Base-by-base conservation (phyloP, 176 grass and related monocot species). In the Oryza meyeriana region DNA sequence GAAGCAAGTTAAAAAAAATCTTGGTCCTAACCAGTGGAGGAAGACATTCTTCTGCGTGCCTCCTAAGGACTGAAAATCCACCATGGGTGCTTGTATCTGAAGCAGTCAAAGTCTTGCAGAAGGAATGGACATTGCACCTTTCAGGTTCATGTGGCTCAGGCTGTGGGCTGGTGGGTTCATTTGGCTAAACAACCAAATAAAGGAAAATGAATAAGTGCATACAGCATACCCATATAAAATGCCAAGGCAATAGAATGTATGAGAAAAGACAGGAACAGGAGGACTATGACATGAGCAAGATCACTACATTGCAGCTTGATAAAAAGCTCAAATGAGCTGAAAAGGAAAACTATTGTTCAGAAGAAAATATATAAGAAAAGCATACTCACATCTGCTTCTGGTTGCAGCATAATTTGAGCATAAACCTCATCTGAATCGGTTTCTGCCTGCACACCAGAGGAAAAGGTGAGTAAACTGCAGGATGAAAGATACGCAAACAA, bases 391-490 rank as follows among this genome's bases (percentile, higher is more conserved):
- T 89, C 74, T 79, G 81, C 22, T 71, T 94, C 92, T 27, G 92
- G 92, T 38, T 88, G 85, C 48, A 98, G 83, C 77, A 91, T 98
- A 84, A 98, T 94, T 65, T 94, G 95, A 73, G 92, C 88, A 66
- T 93, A 98, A 68, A 94, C 92, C 90, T 98, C 95, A 84, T 98
- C 95, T 0, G 88, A 93, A 74, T 98, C 95, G 68, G 92, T 85
- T 85, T 98, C 95, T 86, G 89, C 92, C 95, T 98, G 62, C 66
- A 84, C 42, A 45, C 68, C 66, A 52, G n/a, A 79, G 50, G 36
- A 88, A 64, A 74, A 36, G 36, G 58, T 84, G 31, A 77, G 58
- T 14, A 87, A 67, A 83, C 50, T 42, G 78, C 26, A 74, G 14
- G 24, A 69, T 52, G 20, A 12, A 40, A 41, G 12, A 4, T 32